Base-by-base conservation (phyloP, 2,329 filamentous ascomycete genomes). In the Fusarium armeniacum region DNA sequence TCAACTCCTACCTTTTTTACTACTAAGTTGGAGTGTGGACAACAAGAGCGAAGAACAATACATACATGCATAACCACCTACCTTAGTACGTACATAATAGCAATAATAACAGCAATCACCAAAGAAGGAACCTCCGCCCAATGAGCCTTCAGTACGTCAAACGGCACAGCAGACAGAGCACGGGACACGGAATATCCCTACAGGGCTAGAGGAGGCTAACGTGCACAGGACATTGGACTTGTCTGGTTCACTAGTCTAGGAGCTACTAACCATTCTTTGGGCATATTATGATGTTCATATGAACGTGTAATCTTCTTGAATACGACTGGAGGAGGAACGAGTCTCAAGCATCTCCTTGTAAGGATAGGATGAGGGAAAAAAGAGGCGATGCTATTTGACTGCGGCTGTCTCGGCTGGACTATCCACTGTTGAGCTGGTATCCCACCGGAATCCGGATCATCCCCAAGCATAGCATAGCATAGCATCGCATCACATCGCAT, bases 71-170 rank as follows among this genome's bases (percentile, higher is more conserved):
- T 8, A 16, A 28, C 28, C 10, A 30, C 28, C 10, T 11, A 11
- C 28, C 9, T 28, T 11, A 10, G 10, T 30, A 30, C 24, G 10
- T 30, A 30, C 24, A 5, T 26, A 10, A 3, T 15, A 40, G 12
- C n/a, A 22, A 40, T 15, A 15, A 40, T 12, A n/a, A 18, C n/a
- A 47, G 22, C 12, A 35, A 26, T 64, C 33, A 24, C 62, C 58
- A 33, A 64, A 67, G 53, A 49, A 59, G 67, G 58, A 62, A 60
- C 41, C 41, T 54, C 54, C 50, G 50, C 36, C 38, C 38, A 28
- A 55, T 55, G 35, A 58, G 38, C 38, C 36, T 20, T n/a, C n/a
- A 22, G 16, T 33, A 52, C 15, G 41, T 38, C 33, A 55, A 62
- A 41, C 35, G 35, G 49, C 49, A 56, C 47, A 46, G 35, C 32